phyloP scores from a whole-genome alignment of 148 eudicot genomes.

The Fagopyrum tataricum region DNA sequence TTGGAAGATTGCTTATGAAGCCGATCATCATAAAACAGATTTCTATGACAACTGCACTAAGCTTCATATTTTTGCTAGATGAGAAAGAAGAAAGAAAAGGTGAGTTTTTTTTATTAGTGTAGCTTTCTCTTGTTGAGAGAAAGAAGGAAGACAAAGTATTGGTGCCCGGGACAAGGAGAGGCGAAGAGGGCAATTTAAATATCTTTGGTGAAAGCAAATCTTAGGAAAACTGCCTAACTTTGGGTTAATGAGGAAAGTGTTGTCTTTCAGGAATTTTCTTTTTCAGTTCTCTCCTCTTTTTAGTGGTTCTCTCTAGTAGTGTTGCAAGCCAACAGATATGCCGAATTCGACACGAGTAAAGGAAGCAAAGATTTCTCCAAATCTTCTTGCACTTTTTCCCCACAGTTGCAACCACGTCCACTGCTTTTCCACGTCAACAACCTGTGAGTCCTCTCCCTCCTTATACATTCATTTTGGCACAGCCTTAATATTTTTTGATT shows the following conservation, averaged over 20 bases:
- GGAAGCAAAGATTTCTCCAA: slow-evolving; percentile 9
- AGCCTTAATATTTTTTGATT: not conserved
- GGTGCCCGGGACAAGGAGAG: not conserved
- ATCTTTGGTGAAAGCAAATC: not conserved
- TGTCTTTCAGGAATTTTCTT: not conserved
- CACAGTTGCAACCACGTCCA: slow-evolving; percentile 7
- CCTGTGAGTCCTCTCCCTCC: not conserved
- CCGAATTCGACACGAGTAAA: not conserved
- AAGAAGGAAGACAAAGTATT: not conserved
- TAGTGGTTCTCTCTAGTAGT: not conserved
- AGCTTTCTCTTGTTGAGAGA: not conserved
- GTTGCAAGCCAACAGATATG: not conserved
- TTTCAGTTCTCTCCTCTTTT: not conserved
- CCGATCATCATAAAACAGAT: not conserved
- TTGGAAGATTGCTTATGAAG: not conserved
- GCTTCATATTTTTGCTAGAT: not conserved
- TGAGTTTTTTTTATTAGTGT: not conserved
- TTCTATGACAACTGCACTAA: not conserved
- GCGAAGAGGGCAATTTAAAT: not conserved
- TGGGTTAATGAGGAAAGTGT: not conserved
- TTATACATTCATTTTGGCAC: not conserved
- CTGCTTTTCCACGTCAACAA: not conserved
- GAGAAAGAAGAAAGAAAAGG: not conserved
- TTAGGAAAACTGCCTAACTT: slow-evolving; percentile 9
- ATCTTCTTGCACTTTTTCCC: not conserved